phyloP scores from a whole-genome alignment of 2,329 filamentous ascomycete species.

The Colletotrichum somersetense region DNA sequence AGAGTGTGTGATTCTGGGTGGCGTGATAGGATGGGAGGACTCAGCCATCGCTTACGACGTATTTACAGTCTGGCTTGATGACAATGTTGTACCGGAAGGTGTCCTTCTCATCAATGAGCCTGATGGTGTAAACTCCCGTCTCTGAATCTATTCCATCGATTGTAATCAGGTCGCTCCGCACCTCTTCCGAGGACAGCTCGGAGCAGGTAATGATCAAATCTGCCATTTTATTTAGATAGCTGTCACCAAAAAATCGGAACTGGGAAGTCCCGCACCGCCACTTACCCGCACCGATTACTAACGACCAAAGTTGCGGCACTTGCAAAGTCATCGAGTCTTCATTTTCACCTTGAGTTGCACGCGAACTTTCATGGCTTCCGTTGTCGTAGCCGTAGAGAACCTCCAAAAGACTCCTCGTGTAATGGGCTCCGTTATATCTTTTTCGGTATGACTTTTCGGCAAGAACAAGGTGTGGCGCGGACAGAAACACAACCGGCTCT shows the following conservation, averaged over 20 bases:
- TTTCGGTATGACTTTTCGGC: not conserved
- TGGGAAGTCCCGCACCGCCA: too few species aligned
- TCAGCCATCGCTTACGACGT: not conserved
- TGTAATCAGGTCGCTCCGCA: not conserved
- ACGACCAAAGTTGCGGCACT: conserved; percentile 15
- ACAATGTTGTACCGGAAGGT: conserved; percentile 26
- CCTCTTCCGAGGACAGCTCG: not conserved
- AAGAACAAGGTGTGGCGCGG: conserved; percentile 2
- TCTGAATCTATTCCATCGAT: not conserved
- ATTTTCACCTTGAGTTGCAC: not conserved
- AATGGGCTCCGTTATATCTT: not conserved
- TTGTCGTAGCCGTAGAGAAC: conserved; percentile 25
- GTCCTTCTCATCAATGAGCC: conserved; percentile 22
- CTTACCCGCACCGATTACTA: conserved; percentile 14
- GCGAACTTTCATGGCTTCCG: not conserved
- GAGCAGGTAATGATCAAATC: conserved; percentile 24
- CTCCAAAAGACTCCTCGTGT: conserved; percentile 11
- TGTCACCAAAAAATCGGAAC: too few species aligned
- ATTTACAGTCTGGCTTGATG: conserved; percentile 16
- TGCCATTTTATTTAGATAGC: not conserved
- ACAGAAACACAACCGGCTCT: conserved; percentile 17
- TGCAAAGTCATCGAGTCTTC: not conserved
- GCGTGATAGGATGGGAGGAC: not conserved
- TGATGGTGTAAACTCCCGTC: conserved; percentile 15
- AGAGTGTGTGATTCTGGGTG: not conserved